Evolutionary conservation across 192 early-diverging fungal species (phyloP).

Genomic region (Coemansia sp.): DNA sequence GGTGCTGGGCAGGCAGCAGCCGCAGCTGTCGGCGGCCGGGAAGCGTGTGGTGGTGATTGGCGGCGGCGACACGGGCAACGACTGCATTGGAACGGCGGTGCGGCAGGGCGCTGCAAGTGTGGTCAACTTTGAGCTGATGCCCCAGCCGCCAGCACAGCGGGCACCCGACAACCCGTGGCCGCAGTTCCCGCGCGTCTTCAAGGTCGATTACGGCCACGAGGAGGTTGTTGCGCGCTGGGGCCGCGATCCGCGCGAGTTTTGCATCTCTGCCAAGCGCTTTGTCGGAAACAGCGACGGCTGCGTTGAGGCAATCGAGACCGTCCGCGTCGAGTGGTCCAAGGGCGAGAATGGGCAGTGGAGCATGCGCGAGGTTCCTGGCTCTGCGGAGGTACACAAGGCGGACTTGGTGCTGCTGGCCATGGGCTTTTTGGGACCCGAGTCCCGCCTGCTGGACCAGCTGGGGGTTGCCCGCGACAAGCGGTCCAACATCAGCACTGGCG

Average conservation of each 20-base stretch:
- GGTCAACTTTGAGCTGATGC: conserved; percentile 96
- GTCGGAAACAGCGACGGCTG: conserved; percentile 74
- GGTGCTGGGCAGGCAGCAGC: conserved; percentile 72
- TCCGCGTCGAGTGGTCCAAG: conserved; percentile 96
- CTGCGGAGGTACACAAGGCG: conserved; percentile 80
- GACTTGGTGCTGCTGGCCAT: conserved; percentile 93
- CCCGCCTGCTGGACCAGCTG: conserved; percentile 75
- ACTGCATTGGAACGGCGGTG: conserved; percentile 92
- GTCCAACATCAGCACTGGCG: conserved; percentile 80
- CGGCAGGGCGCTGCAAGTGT: conserved; percentile 88
- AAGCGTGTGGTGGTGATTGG: conserved; percentile 97
- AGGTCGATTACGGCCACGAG: conserved; percentile 94
- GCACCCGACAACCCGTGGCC: conserved; percentile 97
- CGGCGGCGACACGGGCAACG: conserved; percentile 96
- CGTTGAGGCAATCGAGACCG: conserved; percentile 88
- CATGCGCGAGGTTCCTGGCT: conserved; percentile 86
- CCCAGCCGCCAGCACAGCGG: conserved; percentile 81
- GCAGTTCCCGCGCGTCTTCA: conserved; percentile 92
- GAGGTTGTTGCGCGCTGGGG: conserved; percentile 88
- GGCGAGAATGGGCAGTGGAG: conserved; percentile 70
- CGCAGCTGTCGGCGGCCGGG: conserved; percentile 80
- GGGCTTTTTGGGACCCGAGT: conserved; percentile 95
- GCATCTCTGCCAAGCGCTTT: conserved; percentile 94
- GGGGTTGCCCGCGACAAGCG: conserved; percentile 72
- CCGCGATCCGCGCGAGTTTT: conserved; percentile 93